Evolutionary conservation across 1,284 basidiomycete genomes (phyloP).

Genomic region (Pseudozyma thailandica): DNA sequence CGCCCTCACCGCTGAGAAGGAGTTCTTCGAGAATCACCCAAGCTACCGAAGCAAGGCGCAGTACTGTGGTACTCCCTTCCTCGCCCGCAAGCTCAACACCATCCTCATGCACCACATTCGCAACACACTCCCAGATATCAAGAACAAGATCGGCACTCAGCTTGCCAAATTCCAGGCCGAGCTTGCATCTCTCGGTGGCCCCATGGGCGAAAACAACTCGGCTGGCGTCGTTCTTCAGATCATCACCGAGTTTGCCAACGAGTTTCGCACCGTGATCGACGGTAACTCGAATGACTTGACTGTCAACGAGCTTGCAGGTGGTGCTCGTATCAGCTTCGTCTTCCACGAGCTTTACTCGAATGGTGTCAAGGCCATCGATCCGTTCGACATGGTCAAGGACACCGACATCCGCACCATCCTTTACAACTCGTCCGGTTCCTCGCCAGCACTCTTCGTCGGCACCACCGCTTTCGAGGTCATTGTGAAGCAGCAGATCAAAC

Average conservation of each 20-base stretch:
- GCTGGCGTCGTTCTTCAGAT: constrained; percentile 74
- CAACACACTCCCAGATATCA: constrained; percentile 99
- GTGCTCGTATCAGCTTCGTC: constrained; percentile 98
- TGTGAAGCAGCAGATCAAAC: constrained; percentile 98
- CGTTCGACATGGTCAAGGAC: constrained; percentile 87
- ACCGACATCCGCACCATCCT: constrained; percentile 98
- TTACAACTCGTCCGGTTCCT: constrained; percentile 94
- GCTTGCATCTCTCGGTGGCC: constrained; percentile 92
- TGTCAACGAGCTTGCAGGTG: constrained; percentile 97
- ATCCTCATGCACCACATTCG: constrained; percentile 97
- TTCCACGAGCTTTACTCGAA: constrained; percentile 98
- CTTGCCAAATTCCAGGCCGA: constrained; percentile 99
- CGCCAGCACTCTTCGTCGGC: constrained; percentile 95
- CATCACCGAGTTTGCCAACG: constrained; percentile 98
- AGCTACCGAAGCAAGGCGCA: constrained; percentile 98
- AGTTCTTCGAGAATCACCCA: constrained; percentile 90
- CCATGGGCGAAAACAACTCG: constrained; percentile 92
- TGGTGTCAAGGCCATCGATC: constrained; percentile 88
- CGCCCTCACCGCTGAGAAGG: constrained; percentile 84
- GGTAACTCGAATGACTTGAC: constrained; percentile 95
- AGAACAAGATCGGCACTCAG: constrained; percentile 93
- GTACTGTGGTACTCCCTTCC: constrained; percentile 93
- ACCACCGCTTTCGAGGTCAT: constrained; percentile 97
- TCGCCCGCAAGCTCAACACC: constrained; percentile 93
- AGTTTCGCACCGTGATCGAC: constrained; percentile 98